Percentiles rank a stretch among this genome's conserved stretches.
Conservation (phyloP, 2,329 filamentous ascomycete species). For the Alternaria sp. region DNA sequence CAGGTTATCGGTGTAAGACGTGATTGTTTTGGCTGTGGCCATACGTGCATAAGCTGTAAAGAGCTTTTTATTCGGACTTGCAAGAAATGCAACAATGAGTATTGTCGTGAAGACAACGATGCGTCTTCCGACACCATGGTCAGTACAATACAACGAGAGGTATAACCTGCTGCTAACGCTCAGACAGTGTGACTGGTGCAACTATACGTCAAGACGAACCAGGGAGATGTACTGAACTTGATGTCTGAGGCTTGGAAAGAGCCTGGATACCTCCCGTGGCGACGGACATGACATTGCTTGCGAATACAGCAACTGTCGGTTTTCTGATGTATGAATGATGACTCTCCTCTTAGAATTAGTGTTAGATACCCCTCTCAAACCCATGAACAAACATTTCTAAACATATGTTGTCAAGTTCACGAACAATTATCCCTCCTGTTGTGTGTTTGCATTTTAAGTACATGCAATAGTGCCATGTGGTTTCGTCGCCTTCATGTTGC, state of each 20-base stretch:
- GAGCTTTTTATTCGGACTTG: conserved; percentile 75
- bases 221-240: conserved; percentile 45
- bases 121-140: conserved; percentile 73
- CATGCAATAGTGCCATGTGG: not conserved
- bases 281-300: not conserved
- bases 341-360: conserved; percentile 19
- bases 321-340: conserved; percentile 13
- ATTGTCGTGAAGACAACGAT: conserved; percentile 85
- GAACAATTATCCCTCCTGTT: not conserved
- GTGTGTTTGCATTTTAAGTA: not conserved
- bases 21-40: conserved; percentile 88
- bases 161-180: conserved; percentile 9
- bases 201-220: conserved; percentile 47
- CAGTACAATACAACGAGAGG: conserved; percentile 16
- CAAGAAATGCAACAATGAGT: conserved; percentile 76
- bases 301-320: not conserved
- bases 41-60: conserved; percentile 81
- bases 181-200: conserved; percentile 53
- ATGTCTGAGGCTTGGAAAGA: not conserved
- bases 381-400: not conserved
- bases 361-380: conserved; percentile 31
- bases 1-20: conserved; percentile 64
- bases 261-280: not conserved
- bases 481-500: not conserved
- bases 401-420: too few species aligned